Evolutionary conservation across 1,284 basidiomycete genomes (phyloP), one percentile per base, ranked within the genome.

Genomic region (Melanopsichium pennsylvanicum): DNA sequence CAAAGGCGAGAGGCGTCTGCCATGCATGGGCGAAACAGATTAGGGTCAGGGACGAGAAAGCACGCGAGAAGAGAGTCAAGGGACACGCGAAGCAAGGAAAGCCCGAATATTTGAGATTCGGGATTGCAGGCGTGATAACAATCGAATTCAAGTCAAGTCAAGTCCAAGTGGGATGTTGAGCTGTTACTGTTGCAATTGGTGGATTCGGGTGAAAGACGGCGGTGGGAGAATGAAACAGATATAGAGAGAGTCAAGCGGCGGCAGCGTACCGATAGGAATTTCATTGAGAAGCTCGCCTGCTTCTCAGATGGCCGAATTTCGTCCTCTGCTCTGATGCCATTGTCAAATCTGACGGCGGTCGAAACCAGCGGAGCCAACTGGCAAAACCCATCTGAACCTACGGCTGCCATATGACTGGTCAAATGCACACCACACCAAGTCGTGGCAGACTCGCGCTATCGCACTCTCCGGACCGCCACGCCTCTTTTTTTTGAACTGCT

Each of bases 251-350:
- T n/a, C n/a, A n/a, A 31, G 25, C 34, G 27, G 36, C 29, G 35
- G 43, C 29, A 25, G 35, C 8, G 29, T 16, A 38, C 25, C 12
- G 16, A 31, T 11, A 12, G 40, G n/a, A n/a, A n/a, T n/a, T 15
- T 21, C 29, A 38, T 43, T 31, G n/a, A 32, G 26, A 31, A 43
- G 33, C 48, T 43, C 45, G 54, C 54, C 29, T 48, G 44, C 38
- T 9, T 26, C 29, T 41, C 32, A 22, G 19, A 13, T 50, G 21
- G 25, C 37, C n/a, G n/a, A n/a, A n/a, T n/a, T n/a, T n/a, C n/a
- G n/a, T n/a, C n/a, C n/a, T 19, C 35, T 37, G n/a, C 35, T 37
- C 7, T 35, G 33, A 16, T 10, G 33, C 33, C 18, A 7, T 18
- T 16, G 9, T 7, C 33, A 31, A 31, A 38, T 3, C 13, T 19